Conservation (phyloP, 495 filamentous ascomycete genomes). For the Podospora comata region DNA sequence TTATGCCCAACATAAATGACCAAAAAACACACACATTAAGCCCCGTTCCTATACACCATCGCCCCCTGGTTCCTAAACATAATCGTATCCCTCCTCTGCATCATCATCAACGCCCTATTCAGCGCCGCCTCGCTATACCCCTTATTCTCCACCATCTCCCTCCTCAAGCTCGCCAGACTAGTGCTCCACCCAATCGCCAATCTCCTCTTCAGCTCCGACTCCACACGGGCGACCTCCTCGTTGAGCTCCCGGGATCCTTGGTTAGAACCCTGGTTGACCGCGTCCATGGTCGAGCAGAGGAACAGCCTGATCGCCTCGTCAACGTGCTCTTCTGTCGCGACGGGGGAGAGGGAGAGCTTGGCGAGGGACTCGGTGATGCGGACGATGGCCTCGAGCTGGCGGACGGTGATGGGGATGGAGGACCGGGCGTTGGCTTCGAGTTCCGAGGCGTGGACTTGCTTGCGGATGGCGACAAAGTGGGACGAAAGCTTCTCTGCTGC, state of each 20-base stretch:
- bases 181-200: slow-evolving; percentile 95
- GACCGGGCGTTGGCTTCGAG: slow-evolving; percentile 81
- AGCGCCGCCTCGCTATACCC: slow-evolving; percentile 85
- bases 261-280: slow-evolving; percentile 81
- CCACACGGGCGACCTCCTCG: slow-evolving; percentile 82
- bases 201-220: slow-evolving; percentile 83
- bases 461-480: slow-evolving; percentile 94
- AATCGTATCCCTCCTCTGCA: slow-evolving; percentile 86
- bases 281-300: slow-evolving; percentile 96
- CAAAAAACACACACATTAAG: slow-evolving; percentile 25
- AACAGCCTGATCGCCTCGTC: slow-evolving; percentile 98
- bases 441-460: slow-evolving; percentile 89
- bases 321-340: slow-evolving; percentile 87
- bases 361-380: slow-evolving; percentile 96
- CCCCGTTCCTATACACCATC: slow-evolving; percentile 75
- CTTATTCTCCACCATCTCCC: slow-evolving; percentile 85
- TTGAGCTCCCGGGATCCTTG: slow-evolving; percentile 82
- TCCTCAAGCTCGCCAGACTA: slow-evolving; percentile 75
- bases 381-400: slow-evolving; percentile 94
- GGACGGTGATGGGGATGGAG: slow-evolving; percentile 94
- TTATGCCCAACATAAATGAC: background rate
- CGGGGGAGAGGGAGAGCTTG: slow-evolving; percentile 78
- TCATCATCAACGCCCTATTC: slow-evolving; percentile 75
- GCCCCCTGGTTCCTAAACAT: slow-evolving; percentile 86
- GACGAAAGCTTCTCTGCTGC: slow-evolving; percentile 95